Conservation (phyloP, 768 basidiomycete species). For the Lactarius evosmus region DNA sequence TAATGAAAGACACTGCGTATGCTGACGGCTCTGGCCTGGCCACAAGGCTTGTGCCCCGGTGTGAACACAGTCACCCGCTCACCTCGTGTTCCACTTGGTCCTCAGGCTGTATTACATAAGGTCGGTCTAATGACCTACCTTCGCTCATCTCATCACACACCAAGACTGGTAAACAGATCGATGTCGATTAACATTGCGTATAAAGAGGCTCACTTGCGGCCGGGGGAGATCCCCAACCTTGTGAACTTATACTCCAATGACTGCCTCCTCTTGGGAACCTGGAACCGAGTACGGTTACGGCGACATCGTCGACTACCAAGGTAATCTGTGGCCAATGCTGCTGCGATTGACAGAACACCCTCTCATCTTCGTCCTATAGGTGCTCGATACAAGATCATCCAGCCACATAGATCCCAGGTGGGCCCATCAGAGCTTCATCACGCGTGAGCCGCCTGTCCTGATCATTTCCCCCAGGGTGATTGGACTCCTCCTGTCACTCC, state of each 20-base stretch:
- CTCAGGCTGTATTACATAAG: not conserved
- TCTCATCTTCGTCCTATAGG: slow-evolving; percentile 36
- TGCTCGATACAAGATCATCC: slow-evolving; percentile 63
- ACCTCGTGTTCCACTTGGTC: not conserved
- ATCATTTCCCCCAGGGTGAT: slow-evolving; percentile 44
- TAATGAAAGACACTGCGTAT: slow-evolving; percentile 8
- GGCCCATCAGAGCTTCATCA: not conserved
- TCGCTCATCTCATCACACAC: too few species aligned
- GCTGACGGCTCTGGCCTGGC: slow-evolving; percentile 5
- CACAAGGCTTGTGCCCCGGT: not conserved
- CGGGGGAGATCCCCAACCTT: not conserved
- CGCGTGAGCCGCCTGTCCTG: not conserved
- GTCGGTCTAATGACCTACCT: not conserved
- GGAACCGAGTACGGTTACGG: slow-evolving; percentile 55
- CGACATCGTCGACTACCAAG: slow-evolving; percentile 54
- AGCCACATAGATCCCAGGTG: slow-evolving; percentile 68
- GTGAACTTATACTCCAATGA: slow-evolving; percentile 37
- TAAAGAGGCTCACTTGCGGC: not conserved
- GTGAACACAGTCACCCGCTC: not conserved
- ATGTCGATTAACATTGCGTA: not conserved
- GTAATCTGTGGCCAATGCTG: slow-evolving; percentile 34
- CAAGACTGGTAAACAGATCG: not conserved
- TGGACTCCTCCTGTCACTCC: slow-evolving; percentile 65
- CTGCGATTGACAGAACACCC: not conserved
- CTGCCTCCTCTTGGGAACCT: slow-evolving; percentile 52